These are phyloP conservation scores for Lagenidium sp. DNA, from an alignment of 352 stramenopile species.

Conservation along the genomic window DNA sequence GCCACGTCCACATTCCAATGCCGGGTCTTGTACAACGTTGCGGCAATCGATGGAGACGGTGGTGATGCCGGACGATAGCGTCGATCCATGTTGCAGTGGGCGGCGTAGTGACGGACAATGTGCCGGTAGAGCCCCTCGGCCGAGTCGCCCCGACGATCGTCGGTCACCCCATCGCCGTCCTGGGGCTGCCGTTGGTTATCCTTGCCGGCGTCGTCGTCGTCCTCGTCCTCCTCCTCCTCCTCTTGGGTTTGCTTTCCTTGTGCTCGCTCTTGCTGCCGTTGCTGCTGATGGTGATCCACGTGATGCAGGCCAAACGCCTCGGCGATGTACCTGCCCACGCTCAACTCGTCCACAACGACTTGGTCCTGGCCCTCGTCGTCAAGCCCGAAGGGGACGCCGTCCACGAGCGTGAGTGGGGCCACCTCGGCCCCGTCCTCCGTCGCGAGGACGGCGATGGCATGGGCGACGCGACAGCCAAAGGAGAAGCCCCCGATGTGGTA, in stretches of 20 bases:
- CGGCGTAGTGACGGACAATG: conserved; percentile 23
- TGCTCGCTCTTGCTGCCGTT: too few species aligned
- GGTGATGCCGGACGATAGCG: conserved; percentile 19
- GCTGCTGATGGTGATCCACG: too few species aligned
- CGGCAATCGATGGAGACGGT: conserved; percentile 7
- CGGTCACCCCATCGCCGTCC: conserved; percentile 8
- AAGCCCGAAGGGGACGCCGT: conserved; percentile 23
- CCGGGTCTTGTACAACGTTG: conserved; percentile 28
- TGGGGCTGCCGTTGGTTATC: conserved; percentile 3
- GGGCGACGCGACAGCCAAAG: conserved; percentile 48
- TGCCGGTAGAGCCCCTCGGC: conserved; percentile 21
- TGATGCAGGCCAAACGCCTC: conserved; percentile 2
- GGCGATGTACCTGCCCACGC: conserved; percentile 8
- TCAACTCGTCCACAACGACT: neutral
- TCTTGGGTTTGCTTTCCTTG: too few species aligned
- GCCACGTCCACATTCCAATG: conserved; percentile 18
- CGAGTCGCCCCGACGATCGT: conserved; percentile 12
- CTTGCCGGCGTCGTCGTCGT: neutral
- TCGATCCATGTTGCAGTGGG: conserved; percentile 27
- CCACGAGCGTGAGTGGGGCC: conserved; percentile 26
- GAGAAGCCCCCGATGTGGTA: conserved; percentile 49
- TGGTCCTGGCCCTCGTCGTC: neutral
- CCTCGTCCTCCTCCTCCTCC: neutral
- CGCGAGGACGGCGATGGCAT: conserved; percentile 25
- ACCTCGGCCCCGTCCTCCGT: conserved; percentile 16